A percentile compares a stretch with the other conserved stretches of the same genome.
phyloP scores from a whole-genome alignment of 2,329 filamentous ascomycete species.

The Leptodontidium sp. region DNA sequence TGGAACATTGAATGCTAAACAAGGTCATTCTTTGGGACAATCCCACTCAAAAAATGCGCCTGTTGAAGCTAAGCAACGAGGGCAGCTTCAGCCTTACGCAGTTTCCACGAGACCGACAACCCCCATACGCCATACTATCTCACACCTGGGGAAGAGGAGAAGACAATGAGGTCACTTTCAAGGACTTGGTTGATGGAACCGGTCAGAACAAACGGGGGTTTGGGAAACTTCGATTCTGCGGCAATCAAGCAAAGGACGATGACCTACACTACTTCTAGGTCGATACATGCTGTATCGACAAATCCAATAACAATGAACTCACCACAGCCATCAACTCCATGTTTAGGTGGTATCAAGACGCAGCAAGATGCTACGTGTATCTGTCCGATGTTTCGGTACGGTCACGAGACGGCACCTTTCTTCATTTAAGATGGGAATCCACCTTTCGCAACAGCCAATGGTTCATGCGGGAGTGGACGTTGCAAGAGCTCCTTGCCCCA shows the following conservation, averaged over 20 bases:
- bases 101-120: background rate
- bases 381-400: background rate
- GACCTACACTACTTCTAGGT: conserved; percentile 22
- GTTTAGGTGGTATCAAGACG: conserved; percentile 27
- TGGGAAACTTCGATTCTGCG: no score
- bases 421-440: no score
- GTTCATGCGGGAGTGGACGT: conserved; percentile 15
- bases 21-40: no score
- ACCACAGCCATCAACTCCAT: conserved; percentile 30
- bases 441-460: background rate
- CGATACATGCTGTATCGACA: conserved; percentile 35
- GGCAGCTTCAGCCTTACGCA: no score
- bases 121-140: conserved; percentile 45
- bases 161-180: conserved; percentile 42
- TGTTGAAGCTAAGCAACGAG: no score
- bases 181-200: conserved; percentile 29
- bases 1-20: no score
- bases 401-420: conserved; percentile 19
- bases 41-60: no score
- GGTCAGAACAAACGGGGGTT: no score
- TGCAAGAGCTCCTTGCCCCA: conserved; percentile 20
- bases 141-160: conserved; percentile 42
- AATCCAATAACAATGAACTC: conserved; percentile 23
- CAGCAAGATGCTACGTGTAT: no score
- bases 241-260: no score